A percentile compares a stretch with the other conserved stretches of the same genome.
Evolutionary conservation across 139 green algal genomes (phyloP).

Genomic region (Chlamydomonas asymmetrica): DNA sequence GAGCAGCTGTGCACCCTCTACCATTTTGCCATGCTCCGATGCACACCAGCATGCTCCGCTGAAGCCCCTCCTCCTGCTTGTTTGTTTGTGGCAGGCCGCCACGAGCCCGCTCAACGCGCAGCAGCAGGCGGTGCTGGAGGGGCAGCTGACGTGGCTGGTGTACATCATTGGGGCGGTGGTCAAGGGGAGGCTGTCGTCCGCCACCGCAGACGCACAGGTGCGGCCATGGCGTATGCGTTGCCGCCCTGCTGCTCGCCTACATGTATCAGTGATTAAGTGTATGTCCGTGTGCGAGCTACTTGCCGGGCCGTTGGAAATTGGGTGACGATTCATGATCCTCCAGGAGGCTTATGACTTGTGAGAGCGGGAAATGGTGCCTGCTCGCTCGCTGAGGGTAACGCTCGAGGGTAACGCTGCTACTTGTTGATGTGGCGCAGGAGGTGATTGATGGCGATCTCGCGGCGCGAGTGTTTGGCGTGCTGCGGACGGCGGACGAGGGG

Average conservation of each 20-base stretch:
- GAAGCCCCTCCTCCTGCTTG: too few species aligned
- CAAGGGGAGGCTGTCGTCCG: slow-evolving; percentile 73
- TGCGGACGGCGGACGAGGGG: slow-evolving; percentile 74
- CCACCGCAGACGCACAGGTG: slow-evolving; percentile 70
- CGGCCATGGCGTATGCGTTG: background rate
- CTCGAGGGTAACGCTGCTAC: slow-evolving; percentile 3
- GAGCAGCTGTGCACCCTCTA: too few species aligned
- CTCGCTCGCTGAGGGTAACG: too few species aligned
- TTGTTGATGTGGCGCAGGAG: slow-evolving; percentile 84
- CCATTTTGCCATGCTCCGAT: too few species aligned
- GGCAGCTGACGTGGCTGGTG: slow-evolving; percentile 96
- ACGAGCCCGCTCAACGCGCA: background rate
- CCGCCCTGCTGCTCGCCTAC: too few species aligned
- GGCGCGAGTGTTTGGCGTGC: slow-evolving; percentile 82
- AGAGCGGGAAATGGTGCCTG: too few species aligned
- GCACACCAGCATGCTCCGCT: too few species aligned
- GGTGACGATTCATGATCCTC: too few species aligned
- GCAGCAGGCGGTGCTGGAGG: slow-evolving; percentile 85
- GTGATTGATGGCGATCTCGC: slow-evolving; percentile 91
- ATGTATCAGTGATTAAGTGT: too few species aligned
- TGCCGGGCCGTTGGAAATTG: too few species aligned
- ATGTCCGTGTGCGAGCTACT: too few species aligned
- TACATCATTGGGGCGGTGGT: slow-evolving; percentile 93
- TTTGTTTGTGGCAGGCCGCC: slow-evolving; percentile 14
- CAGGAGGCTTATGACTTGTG: too few species aligned